These are phyloP conservation scores for Powellomyces hirtus DNA, from an alignment of 192 early-diverging fungal species.

Conservation along the genomic window DNA sequence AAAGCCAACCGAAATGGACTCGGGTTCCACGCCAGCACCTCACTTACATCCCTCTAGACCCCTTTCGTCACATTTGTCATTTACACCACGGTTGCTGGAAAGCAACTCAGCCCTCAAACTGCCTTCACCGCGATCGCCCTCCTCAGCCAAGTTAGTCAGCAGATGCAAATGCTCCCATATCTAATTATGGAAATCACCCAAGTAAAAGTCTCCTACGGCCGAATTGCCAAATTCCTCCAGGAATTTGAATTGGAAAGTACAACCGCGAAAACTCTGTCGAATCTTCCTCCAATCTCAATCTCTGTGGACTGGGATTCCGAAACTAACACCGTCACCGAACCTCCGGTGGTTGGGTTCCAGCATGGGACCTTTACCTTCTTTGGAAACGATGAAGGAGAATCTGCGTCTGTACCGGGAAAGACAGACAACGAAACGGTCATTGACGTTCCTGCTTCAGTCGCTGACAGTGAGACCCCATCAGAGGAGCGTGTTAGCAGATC, in stretches of 20 bases:
- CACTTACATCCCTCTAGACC: slow-evolving; percentile 44
- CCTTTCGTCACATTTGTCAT: slow-evolving; percentile 58
- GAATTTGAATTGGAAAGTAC: slow-evolving; percentile 64
- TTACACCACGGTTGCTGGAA: slow-evolving; percentile 54
- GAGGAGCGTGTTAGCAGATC: slow-evolving; percentile 27
- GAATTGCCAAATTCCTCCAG: slow-evolving; percentile 71
- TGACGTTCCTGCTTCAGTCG: not conserved
- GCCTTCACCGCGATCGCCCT: slow-evolving; percentile 68
- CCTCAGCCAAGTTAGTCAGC: slow-evolving; percentile 57
- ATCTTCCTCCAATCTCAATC: not conserved
- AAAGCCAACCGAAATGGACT: slow-evolving; percentile 65
- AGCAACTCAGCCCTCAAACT: slow-evolving; percentile 61
- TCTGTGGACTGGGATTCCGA: not conserved
- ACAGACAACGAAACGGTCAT: not conserved
- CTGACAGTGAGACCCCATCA: not conserved
- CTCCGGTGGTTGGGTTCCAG: slow-evolving; percentile 9
- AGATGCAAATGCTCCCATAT: slow-evolving; percentile 53
- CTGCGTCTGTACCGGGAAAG: not conserved
- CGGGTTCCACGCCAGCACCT: slow-evolving; percentile 1
- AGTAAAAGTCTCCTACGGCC: slow-evolving; percentile 53
- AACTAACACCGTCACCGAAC: not conserved
- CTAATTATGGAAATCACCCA: slow-evolving; percentile 53
- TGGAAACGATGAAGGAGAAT: not conserved
- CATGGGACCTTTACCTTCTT: slow-evolving; percentile 7
- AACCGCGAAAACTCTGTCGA: not conserved